Conservation (phyloP, 31 red algal genomes). For the Endocladia muricata region DNA sequence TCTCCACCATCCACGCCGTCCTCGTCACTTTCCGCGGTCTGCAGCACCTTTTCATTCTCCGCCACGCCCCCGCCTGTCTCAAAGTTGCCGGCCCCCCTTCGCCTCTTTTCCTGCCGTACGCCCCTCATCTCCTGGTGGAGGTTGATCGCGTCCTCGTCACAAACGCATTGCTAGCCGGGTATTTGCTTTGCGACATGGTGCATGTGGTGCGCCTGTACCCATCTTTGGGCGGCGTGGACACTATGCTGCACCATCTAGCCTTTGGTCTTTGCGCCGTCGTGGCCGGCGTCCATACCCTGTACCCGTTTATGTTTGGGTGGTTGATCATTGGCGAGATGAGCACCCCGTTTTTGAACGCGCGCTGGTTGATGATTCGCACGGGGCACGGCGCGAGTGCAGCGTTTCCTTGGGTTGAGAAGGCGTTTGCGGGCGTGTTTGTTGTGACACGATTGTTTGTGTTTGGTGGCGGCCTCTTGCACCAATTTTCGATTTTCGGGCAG, state of each 20-base stretch:
- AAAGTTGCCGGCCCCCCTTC: neutral
- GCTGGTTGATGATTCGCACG: constrained; percentile 65
- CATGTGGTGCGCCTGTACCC: constrained; percentile 57
- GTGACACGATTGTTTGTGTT: constrained; percentile 65
- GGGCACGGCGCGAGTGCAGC: constrained; percentile 23
- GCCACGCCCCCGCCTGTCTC: constrained; percentile 11
- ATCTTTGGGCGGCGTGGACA: constrained; percentile 45
- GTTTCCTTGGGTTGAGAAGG: constrained; percentile 21
- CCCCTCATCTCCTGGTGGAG: constrained; percentile 6
- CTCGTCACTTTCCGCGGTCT: constrained; percentile 36
- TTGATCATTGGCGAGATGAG: constrained; percentile 69
- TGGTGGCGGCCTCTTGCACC: constrained; percentile 29
- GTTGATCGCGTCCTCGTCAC: constrained; percentile 26
- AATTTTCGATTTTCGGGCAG: constrained; percentile 25
- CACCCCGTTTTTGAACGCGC: constrained; percentile 69
- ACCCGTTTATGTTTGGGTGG: constrained; percentile 69
- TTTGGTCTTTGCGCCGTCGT: constrained; percentile 46
- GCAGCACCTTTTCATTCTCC: constrained; percentile 36
- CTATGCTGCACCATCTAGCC: constrained; percentile 57
- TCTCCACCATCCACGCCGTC: constrained; percentile 70
- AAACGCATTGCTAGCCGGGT: constrained; percentile 36
- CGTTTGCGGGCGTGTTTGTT: constrained; percentile 64
- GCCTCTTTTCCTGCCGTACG: neutral
- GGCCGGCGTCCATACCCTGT: constrained; percentile 41
- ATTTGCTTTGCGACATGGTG: constrained; percentile 53